Percentiles rank a stretch among this genome's conserved stretches.
These are phyloP conservation scores for Pleomassaria siparia DNA, from an alignment of 2,329 filamentous ascomycete genomes.

Conservation along the genomic window DNA sequence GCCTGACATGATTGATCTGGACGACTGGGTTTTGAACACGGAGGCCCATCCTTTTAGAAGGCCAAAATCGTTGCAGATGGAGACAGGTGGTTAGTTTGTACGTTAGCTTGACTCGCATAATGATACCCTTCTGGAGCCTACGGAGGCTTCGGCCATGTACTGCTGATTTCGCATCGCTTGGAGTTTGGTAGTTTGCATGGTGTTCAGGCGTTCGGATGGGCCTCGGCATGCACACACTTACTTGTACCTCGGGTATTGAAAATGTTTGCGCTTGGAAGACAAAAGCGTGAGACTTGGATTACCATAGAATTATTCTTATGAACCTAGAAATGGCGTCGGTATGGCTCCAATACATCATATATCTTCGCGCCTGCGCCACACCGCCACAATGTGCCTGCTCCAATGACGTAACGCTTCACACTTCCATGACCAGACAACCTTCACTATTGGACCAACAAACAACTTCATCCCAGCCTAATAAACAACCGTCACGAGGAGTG, in stretches of 20 bases:
- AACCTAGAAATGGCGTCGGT: not conserved
- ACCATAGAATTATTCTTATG: not conserved
- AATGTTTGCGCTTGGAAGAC: not conserved
- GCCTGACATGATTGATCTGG: conserved; percentile 47
- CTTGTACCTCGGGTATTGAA: too few relatives aligned
- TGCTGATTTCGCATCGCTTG: conserved; percentile 2
- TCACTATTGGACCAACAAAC: conserved; percentile 1
- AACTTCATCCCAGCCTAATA: conserved; percentile 1
- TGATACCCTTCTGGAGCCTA: conserved; percentile 8
- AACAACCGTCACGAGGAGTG: conserved; percentile 28
- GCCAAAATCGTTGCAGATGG: conserved; percentile 16
- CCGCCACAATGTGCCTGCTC: conserved; percentile 6
- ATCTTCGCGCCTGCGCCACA: conserved; percentile 6
- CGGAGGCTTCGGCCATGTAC: not conserved
- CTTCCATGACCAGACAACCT: not conserved
- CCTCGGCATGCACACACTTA: too few relatives aligned
- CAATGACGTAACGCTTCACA: conserved; percentile 6
- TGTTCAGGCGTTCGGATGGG: too few relatives aligned
- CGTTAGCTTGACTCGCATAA: conserved; percentile 1
- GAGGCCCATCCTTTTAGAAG: conserved; percentile 52
- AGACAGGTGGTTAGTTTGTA: not conserved
- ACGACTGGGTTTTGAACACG: conserved; percentile 54
- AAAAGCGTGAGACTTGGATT: not conserved
- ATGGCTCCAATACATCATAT: not conserved
- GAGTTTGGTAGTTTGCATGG: conserved; percentile 5